Base-by-base conservation (phyloP, 352 stramenopile genomes). In the Phytopythium vexans region DNA sequence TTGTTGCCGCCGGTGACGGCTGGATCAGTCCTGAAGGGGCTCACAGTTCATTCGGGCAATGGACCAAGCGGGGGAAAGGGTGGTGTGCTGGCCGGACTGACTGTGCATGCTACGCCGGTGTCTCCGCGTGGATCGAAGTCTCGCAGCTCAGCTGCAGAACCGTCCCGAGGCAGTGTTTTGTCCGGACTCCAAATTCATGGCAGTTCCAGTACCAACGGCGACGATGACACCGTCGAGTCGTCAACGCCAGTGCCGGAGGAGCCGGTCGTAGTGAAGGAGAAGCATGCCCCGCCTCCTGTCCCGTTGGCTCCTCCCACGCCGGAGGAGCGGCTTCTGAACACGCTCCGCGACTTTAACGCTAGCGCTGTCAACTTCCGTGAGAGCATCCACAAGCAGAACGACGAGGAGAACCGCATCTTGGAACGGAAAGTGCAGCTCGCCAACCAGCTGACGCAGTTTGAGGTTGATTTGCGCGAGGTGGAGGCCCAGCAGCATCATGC, bases 401-500 rank as follows among this genome's bases (percentile, higher is more conserved):
- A 89, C 42, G 80, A 92, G 12, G 84, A 92, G 44, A 79, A 83
- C 34, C 70, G 74, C 1, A 74, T 94, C 41, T 43, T 88, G 34
- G 80, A 91, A 49, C 76, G 77, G 12, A 89, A 89, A 49, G 49
- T 67, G 3, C 72, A 88, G 49, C 66, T 92, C 1, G 62, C 71
- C 27, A 75, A 76, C 45, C 84, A 90, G 52, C 49, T 94, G n/a
- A 82, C 68, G 32, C 80, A 91, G 60, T 90, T 88, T 49, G 79
- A 89, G 55, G 72, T 91, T 42, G 84, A 94, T 60, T 60, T 94
- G 33, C 72, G 69, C 10, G 74, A 85, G 8, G 72, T 94, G n/a
- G 84, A 94, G 56, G 82, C 74, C 9, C 78, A 91, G 60, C 84
- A 94, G 47, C 74, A 92, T 14, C 82, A 88, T 43, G 82, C 84